Conservation (phyloP, 164 flowering plant genomes). For the Magnolia changhungtana region DNA sequence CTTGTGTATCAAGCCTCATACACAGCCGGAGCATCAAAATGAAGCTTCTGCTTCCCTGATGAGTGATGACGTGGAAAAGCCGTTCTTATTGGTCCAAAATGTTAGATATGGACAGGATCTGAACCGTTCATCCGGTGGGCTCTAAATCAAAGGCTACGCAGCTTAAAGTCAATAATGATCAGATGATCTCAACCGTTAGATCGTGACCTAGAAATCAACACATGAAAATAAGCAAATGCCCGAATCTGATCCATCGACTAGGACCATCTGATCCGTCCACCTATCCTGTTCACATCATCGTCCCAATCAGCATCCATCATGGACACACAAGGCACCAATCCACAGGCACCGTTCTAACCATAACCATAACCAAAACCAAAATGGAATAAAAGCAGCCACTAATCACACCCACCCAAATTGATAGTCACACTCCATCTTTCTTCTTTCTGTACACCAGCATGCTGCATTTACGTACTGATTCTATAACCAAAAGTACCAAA, state of each 20-base stretch:
- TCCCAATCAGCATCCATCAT: neutral
- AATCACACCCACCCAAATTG: neutral
- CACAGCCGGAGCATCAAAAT: no score
- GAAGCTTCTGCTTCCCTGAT: neutral
- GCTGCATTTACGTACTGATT: neutral
- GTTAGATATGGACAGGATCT: neutral
- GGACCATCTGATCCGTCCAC: neutral
- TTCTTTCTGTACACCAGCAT: neutral
- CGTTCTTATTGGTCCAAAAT: neutral
- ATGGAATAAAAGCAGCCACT: neutral
- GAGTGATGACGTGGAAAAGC: neutral
- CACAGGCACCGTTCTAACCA: neutral
- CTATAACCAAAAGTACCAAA: neutral
- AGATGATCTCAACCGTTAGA: neutral
- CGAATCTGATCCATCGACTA: neutral
- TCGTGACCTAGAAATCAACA: neutral
- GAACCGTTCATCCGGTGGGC: neutral
- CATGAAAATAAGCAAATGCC: neutral
- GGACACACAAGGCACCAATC: neutral
- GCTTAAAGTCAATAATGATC: neutral
- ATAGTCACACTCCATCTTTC: neutral
- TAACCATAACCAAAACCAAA: no score
- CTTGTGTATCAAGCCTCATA: no score
- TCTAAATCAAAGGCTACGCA: neutral
- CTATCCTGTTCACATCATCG: neutral